Evolutionary conservation across 1,284 basidiomycete genomes (phyloP), one percentile per base, ranked within the genome.

Genomic region (Exsudoporus floridanus): DNA sequence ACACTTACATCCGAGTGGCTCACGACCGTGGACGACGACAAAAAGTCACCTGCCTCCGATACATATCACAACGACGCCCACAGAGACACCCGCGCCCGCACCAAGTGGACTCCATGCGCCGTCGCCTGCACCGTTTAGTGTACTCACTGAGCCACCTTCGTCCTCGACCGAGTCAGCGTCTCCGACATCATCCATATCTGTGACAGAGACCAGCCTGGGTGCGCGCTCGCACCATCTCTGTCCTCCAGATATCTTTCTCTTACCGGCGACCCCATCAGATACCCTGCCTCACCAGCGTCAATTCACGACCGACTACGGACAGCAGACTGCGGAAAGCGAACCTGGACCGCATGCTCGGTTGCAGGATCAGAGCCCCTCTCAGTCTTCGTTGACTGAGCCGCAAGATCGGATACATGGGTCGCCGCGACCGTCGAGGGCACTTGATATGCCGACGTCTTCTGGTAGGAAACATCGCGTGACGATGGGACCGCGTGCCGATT

Each of bases 401-500:
- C 58, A 21, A 59, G 66, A 47, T 53, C 64, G 55, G 54, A 35
- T 21, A 46, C 45, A 62, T 50, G 55, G 60, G 16, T 69, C 57
- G 1, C 50, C 55, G 4, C 46, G 60, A 38, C 60, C 63, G 30
- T 48, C 54, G 28, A 60, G 48, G 52, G 16, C 27, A 5, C 28
- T 41, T 1, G 54, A 65, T n/a, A 46, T 57, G 33, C 60, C 65
- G 9, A 63, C 66, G 49, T 61, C 65, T 8, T 66, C 67, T 28
- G 59, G 55, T 58, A 69, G 69, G 44, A 80, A 73, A 58, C 74
- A 73, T 48, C 77, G 79, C 7, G 79, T 89, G 58, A 82, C 80
- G 52, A 88, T 90, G 83, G 87, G 87, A 12, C 87, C 86, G 1
- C 77, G 86, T 7, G 74, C 79, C 4, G 86, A 86, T 61, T 90